Conservation (phyloP, 345 rosid species). For the Firmiana major region DNA sequence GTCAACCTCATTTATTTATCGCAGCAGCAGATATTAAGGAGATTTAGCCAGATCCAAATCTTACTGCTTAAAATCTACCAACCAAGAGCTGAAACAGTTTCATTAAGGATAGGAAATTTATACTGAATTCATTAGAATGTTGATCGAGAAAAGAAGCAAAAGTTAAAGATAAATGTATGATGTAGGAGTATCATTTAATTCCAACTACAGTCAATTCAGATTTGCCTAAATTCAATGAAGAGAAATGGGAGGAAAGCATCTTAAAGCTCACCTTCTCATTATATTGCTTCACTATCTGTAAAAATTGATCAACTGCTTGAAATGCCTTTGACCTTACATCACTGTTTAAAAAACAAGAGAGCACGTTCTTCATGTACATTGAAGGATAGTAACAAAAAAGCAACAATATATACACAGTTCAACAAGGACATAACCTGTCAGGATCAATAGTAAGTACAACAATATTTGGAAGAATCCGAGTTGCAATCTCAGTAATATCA, state of each 20-base stretch:
- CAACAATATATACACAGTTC: not conserved
- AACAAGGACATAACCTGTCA: conserved; percentile 58
- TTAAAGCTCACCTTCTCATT: conserved; percentile 61
- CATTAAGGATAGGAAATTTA: not conserved
- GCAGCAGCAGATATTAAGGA: not conserved
- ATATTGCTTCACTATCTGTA: conserved; percentile 78
- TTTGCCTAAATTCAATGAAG: not conserved
- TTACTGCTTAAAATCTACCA: not conserved
- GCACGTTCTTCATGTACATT: conserved; percentile 15
- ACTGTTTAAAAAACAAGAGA: conserved; percentile 42
- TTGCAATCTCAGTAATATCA: conserved; percentile 86
- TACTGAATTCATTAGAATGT: not conserved
- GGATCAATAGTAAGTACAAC: conserved; percentile 90
- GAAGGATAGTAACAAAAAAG: not conserved
- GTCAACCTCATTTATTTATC: not conserved
- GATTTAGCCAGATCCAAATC: not conserved
- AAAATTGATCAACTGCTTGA: conserved; percentile 89
- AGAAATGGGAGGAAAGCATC: not conserved
- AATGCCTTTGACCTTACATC: conserved; percentile 94
- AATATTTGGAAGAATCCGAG: conserved; percentile 84
- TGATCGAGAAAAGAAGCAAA: not conserved
- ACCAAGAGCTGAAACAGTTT: not conserved
- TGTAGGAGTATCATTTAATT: not conserved
- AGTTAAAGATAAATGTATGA: not conserved
- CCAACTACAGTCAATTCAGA: not conserved